phyloP scores from a whole-genome alignment of 768 basidiomycete genomes.

The Kwoniella mangroviensis region DNA sequence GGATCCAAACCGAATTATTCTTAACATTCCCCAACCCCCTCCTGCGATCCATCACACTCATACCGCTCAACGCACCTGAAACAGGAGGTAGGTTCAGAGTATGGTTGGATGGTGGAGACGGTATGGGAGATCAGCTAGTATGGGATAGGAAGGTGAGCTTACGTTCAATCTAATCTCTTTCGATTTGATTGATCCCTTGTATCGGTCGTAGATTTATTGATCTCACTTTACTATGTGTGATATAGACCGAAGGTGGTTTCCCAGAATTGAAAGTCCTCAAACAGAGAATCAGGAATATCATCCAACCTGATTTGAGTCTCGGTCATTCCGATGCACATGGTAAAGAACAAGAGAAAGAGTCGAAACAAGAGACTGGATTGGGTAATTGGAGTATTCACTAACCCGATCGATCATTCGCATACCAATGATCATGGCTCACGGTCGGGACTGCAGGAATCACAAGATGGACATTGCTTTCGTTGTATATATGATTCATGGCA shows the following conservation, averaged over 20 bases:
- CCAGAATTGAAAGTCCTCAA: conserved; percentile 78
- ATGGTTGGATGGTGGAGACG: conserved; percentile 67
- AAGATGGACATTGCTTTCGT: too few species aligned
- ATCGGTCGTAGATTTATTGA: too few species aligned
- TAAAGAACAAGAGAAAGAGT: background rate
- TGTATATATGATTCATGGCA: too few species aligned
- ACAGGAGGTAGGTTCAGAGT: conserved; percentile 89
- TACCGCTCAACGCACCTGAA: conserved; percentile 77
- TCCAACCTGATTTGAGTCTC: conserved; percentile 79
- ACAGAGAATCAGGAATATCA: conserved; percentile 79
- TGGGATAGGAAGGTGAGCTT: conserved; percentile 80
- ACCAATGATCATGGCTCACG: too few species aligned
- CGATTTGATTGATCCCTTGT: background rate
- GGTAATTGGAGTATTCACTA: background rate
- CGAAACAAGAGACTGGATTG: background rate
- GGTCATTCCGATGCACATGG: conserved; percentile 76
- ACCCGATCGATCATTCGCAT: background rate
- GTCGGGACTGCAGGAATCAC: too few species aligned
- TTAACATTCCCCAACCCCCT: conserved; percentile 84
- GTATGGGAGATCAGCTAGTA: conserved; percentile 54
- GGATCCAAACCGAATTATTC: conserved; percentile 91
- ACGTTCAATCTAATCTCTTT: background rate
- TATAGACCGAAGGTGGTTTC: conserved; percentile 74
- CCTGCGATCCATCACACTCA: conserved; percentile 69
- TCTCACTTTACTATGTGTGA: too few species aligned